A percentile compares a stretch with the other conserved stretches of the same genome.
These are phyloP conservation scores for Chlorociboria aeruginascens DNA, from an alignment of 495 filamentous ascomycete genomes.

Conservation along the genomic window DNA sequence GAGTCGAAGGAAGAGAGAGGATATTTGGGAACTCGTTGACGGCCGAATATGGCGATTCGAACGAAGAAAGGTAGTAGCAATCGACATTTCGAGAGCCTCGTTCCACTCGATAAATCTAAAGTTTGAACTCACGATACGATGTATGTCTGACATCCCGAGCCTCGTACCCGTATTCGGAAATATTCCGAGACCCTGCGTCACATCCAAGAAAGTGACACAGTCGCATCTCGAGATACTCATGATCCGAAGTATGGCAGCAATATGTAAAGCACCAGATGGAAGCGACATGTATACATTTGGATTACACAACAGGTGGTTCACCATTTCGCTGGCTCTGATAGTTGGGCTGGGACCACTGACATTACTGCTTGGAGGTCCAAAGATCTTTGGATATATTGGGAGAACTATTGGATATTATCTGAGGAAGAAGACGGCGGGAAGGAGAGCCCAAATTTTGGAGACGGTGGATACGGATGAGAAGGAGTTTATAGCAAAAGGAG, in stretches of 20 bases:
- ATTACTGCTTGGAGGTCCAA: slow-evolving; percentile 8
- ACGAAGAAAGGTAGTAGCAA: slow-evolving; percentile 1
- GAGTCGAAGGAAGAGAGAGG: slow-evolving; percentile 12
- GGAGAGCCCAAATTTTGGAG: slow-evolving; percentile 45
- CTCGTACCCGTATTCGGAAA: too few species aligned
- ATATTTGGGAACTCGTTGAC: slow-evolving; percentile 4
- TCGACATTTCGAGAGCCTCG: not conserved
- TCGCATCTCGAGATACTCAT: not conserved
- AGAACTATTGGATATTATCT: slow-evolving; percentile 30
- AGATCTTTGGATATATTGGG: slow-evolving; percentile 11
- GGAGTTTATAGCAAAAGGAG: slow-evolving; percentile 23
- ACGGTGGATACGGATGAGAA: slow-evolving; percentile 42
- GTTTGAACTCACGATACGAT: too few species aligned
- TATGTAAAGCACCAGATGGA: slow-evolving; percentile 15
- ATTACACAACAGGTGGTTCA: not conserved
- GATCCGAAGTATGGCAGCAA: slow-evolving; percentile 3
- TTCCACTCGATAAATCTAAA: too few species aligned
- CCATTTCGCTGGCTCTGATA: not conserved
- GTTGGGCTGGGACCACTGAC: slow-evolving; percentile 5
- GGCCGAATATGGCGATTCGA: not conserved
- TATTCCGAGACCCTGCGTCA: too few species aligned
- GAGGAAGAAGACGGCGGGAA: slow-evolving; percentile 51
- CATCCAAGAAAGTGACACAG: not conserved
- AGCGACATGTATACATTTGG: slow-evolving; percentile 8
- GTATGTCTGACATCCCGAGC: too few species aligned